Evolutionary conservation across 225 moss, liverwort and hornwort genomes (phyloP).

Genomic region (Anthoceros angustus): DNA sequence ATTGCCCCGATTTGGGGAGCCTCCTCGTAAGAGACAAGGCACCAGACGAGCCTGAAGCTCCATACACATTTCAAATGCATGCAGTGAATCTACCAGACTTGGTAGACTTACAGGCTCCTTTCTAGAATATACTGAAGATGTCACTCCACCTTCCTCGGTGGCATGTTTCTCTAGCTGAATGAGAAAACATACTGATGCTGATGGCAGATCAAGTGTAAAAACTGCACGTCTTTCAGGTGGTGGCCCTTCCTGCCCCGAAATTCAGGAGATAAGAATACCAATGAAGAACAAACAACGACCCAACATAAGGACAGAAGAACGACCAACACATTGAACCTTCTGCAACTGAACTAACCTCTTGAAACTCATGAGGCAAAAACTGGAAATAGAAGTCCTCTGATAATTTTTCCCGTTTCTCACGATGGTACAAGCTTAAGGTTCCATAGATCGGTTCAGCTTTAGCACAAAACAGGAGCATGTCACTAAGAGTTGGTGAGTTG

Average conservation of each 20-base stretch:
- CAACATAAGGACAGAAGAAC: background rate
- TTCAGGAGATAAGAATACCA: background rate
- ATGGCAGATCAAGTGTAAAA: slow-evolving; percentile 69
- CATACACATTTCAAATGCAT: background rate
- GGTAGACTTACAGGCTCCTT: slow-evolving; percentile 99
- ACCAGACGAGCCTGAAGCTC: too few species aligned
- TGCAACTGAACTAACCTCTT: slow-evolving; percentile 42
- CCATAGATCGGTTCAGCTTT: slow-evolving; percentile 73
- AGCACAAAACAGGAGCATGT: background rate
- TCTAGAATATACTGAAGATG: slow-evolving; percentile 79
- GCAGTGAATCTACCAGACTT: slow-evolving; percentile 1
- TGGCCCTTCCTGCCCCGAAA: slow-evolving; percentile 24
- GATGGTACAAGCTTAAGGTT: slow-evolving; percentile 75
- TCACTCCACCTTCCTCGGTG: slow-evolving; percentile 94
- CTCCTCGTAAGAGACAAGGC: too few species aligned
- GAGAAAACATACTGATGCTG: slow-evolving; percentile 65
- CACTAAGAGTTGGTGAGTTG: background rate
- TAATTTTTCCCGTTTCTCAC: slow-evolving; percentile 80
- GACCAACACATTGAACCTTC: background rate
- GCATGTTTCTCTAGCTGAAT: slow-evolving; percentile 97
- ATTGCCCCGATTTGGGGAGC: background rate
- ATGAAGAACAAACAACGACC: background rate
- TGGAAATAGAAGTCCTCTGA: slow-evolving; percentile 89
- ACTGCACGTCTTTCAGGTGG: slow-evolving; percentile 51
- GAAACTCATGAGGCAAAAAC: slow-evolving; percentile 72